Percentiles rank a stretch among this genome's conserved stretches.
These are phyloP conservation scores for Hypoxylon sp. DNA, from an alignment of 2,329 filamentous ascomycete genomes.

Conservation along the genomic window DNA sequence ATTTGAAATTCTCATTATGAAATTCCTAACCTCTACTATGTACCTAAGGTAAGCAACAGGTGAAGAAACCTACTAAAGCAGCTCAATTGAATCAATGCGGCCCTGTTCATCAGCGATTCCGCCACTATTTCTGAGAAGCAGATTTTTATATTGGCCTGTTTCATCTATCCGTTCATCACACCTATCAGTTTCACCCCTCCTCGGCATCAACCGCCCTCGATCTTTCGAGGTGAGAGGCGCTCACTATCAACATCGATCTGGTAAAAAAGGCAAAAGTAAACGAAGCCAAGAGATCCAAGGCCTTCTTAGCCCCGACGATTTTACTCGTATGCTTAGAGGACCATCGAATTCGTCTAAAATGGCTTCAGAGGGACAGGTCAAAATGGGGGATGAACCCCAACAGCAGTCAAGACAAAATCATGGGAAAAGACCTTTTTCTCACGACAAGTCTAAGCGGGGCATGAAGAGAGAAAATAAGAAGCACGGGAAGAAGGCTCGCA, in stretches of 20 bases:
- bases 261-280: background rate
- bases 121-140: constrained; percentile 13
- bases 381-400: constrained; percentile 6
- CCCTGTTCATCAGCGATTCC: constrained; percentile 11
- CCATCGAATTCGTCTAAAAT: background rate
- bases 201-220: background rate
- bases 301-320: constrained; percentile 3
- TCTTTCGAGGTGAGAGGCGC: constrained; percentile 1
- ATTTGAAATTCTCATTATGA: constrained; percentile 27
- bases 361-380: constrained; percentile 8
- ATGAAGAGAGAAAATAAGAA: constrained; percentile 41
- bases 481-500: constrained; percentile 63
- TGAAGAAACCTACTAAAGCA: background rate
- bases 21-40: background rate
- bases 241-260: background rate
- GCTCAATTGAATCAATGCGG: constrained; percentile 26
- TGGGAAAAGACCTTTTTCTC: constrained; percentile 40
- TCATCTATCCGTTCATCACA: background rate
- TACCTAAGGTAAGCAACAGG: too few relatives aligned
- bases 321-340: constrained; percentile 11
- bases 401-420: constrained; percentile 13
- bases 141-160: background rate
- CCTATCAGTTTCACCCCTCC: constrained; percentile 4
- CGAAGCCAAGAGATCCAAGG: background rate
- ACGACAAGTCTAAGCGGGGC: constrained; percentile 31